Conservation (phyloP, 106 monocot species). For the Platanthera zijinensis region DNA sequence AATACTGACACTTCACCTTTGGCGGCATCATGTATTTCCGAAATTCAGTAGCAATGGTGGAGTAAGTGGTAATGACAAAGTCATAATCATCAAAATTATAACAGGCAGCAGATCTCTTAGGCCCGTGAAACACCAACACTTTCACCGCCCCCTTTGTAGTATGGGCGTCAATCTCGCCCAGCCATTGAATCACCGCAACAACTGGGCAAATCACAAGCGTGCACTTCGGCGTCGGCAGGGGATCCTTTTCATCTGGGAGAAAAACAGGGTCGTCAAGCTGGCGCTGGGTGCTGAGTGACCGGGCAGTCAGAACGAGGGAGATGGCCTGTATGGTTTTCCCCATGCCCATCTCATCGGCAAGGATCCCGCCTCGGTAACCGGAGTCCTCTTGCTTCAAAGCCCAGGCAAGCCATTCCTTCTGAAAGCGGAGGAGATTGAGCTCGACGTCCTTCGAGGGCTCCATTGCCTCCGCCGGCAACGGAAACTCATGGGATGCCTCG, state of each 20-base stretch:
- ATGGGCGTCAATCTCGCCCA: slow-evolving; percentile 56
- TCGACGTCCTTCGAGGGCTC: slow-evolving; percentile 49
- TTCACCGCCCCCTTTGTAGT: slow-evolving; percentile 38
- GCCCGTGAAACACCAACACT: slow-evolving; percentile 42
- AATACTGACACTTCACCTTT: slow-evolving; percentile 48
- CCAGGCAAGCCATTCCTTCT: slow-evolving; percentile 91
- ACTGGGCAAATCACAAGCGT: slow-evolving; percentile 83
- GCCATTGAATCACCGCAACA: slow-evolving; percentile 87
- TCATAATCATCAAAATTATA: slow-evolving; percentile 64
- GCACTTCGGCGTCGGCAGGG: slow-evolving; percentile 13
- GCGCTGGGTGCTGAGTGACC: slow-evolving; percentile 5
- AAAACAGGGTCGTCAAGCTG: background rate
- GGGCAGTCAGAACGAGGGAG: slow-evolving; percentile 64
- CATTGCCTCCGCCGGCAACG: background rate
- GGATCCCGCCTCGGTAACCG: slow-evolving; percentile 46
- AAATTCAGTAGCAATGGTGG: slow-evolving; percentile 58
- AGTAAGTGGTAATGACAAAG: slow-evolving; percentile 77
- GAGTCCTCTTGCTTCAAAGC: slow-evolving; percentile 72
- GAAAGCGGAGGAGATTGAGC: slow-evolving; percentile 64
- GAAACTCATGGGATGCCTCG: background rate
- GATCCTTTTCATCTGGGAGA: background rate
- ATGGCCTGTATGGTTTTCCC: slow-evolving; percentile 95
- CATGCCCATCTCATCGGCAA: slow-evolving; percentile 98
- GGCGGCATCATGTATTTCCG: slow-evolving; percentile 57
- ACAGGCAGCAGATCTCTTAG: slow-evolving; percentile 11